Evolutionary conservation across 1,284 basidiomycete genomes (phyloP).

Genomic region (Cystobasidiaceae sp.): DNA sequence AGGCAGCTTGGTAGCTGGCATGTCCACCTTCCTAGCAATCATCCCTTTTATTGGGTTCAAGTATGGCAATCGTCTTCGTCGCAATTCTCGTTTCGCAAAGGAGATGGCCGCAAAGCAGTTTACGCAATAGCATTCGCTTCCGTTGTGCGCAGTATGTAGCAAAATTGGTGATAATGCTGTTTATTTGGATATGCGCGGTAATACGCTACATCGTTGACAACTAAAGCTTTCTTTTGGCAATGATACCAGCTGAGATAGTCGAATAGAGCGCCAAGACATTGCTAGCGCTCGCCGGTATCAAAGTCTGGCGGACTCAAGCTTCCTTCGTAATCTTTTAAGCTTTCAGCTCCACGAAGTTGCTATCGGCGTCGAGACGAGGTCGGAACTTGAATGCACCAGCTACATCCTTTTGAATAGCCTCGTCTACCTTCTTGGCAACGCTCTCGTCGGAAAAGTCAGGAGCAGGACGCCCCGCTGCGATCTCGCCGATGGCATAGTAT

Average conservation of each 20-base stretch:
- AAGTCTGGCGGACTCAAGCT: conserved; percentile 40
- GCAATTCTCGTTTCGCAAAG: conserved; percentile 16
- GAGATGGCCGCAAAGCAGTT: conserved; percentile 7
- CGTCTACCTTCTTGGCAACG: conserved; percentile 16
- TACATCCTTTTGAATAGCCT: conserved; percentile 1
- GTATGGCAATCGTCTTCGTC: conserved; percentile 8
- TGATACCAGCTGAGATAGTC: too few species aligned
- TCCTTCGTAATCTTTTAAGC: too few species aligned
- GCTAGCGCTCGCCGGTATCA: too few species aligned
- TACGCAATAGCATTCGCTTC: neutral
- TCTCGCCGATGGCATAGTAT: conserved; percentile 12
- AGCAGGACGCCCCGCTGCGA: conserved; percentile 1
- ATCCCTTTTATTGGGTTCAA: conserved; percentile 17
- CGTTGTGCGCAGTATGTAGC: neutral
- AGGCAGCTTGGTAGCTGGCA: conserved; percentile 7
- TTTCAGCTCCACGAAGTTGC: conserved; percentile 33
- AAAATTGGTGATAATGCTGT: neutral
- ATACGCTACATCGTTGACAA: neutral
- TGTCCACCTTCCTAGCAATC: conserved; percentile 15
- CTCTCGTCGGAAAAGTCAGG: conserved; percentile 21
- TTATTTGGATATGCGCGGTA: too few species aligned
- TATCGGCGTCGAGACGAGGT: conserved; percentile 2
- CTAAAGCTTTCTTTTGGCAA: neutral
- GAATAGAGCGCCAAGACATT: too few species aligned
- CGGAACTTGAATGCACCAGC: conserved; percentile 2